Conservation (phyloP, 192 early-diverging fungal species). For the Gorgonomyces haynaldii region DNA sequence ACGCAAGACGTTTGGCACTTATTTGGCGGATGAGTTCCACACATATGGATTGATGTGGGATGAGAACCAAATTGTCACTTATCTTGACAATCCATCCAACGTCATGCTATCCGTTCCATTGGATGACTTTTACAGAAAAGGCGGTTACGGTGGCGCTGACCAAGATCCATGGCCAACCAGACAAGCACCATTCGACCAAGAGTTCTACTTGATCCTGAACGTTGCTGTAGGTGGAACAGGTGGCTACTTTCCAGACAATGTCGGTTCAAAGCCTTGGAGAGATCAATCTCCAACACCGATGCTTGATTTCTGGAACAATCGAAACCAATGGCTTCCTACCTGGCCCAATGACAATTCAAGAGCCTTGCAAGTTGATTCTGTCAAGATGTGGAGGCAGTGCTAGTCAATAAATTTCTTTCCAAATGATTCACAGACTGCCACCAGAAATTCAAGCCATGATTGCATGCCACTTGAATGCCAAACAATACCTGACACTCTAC, state of each 20-base stretch:
- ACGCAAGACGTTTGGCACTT: slow-evolving; percentile 26
- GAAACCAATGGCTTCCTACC: slow-evolving; percentile 38
- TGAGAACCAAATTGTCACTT: slow-evolving; percentile 37
- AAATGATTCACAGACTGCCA: too few relatives aligned
- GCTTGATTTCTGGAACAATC: slow-evolving; percentile 39
- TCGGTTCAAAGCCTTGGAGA: slow-evolving; percentile 42
- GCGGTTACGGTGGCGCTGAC: slow-evolving; percentile 32
- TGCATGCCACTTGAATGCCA: too few relatives aligned
- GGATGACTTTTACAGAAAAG: slow-evolving; percentile 33
- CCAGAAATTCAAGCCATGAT: too few relatives aligned
- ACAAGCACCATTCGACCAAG: slow-evolving; percentile 53
- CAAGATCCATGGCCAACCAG: slow-evolving; percentile 34
- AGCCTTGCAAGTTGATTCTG: slow-evolving; percentile 20
- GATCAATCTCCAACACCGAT: slow-evolving; percentile 29
- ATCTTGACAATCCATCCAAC: slow-evolving; percentile 36
- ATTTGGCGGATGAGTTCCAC: slow-evolving; percentile 49
- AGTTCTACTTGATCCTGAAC: slow-evolving; percentile 39
- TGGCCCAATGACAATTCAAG: slow-evolving; percentile 31
- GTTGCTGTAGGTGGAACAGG: slow-evolving; percentile 41
- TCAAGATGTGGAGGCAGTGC: slow-evolving; percentile 24
- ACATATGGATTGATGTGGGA: slow-evolving; percentile 39
- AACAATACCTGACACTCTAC: too few relatives aligned
- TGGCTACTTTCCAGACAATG: slow-evolving; percentile 44
- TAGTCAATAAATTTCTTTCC: too few relatives aligned
- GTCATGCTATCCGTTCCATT: slow-evolving; percentile 40